These are phyloP conservation scores for Rasamsonia emersonii DNA, from an alignment of 2,329 filamentous ascomycete genomes.

Conservation along the genomic window DNA sequence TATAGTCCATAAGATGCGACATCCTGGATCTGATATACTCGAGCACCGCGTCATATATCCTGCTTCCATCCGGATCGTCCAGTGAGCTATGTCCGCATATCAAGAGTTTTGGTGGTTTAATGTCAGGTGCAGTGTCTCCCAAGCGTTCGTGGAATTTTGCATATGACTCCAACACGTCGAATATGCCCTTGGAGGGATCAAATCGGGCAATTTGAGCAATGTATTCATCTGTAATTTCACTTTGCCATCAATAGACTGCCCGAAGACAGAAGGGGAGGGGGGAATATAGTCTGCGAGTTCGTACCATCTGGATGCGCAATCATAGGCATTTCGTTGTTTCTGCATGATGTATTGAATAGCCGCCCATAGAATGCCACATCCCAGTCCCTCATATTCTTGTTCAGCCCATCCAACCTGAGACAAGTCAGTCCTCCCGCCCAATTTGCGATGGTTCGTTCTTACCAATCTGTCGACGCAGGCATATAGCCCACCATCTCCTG, in stretches of 20 bases:
- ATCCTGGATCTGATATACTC: conserved; percentile 56
- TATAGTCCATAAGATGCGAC: conserved; percentile 52
- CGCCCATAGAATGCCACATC: conserved; percentile 66
- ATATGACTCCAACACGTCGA: conserved; percentile 67
- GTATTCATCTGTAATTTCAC: conserved; percentile 53
- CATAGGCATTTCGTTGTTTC: conserved; percentile 43
- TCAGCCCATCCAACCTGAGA: conserved; percentile 63
- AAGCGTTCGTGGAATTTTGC: conserved; percentile 59
- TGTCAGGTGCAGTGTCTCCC: conserved; percentile 38
- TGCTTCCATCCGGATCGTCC: conserved; percentile 67
- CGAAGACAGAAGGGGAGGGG: too few relatives aligned
- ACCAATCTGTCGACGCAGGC: conserved; percentile 75
- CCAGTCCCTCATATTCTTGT: conserved; percentile 64
- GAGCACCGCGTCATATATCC: conserved; percentile 65
- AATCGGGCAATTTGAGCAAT: conserved; percentile 76
- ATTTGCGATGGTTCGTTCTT: conserved; percentile 10
- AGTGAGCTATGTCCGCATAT: conserved; percentile 72
- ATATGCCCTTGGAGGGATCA: conserved; percentile 74
- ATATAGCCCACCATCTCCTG: conserved; percentile 61
- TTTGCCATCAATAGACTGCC: conserved; percentile 29
- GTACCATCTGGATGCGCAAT: conserved; percentile 32
- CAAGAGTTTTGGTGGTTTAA: conserved; percentile 59
- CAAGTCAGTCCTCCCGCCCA: conserved; percentile 13
- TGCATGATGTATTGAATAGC: conserved; percentile 58
- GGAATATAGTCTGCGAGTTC: too few relatives aligned